Conservation (phyloP, 2,329 filamentous ascomycete species). For the Colletotrichum spinosum region DNA sequence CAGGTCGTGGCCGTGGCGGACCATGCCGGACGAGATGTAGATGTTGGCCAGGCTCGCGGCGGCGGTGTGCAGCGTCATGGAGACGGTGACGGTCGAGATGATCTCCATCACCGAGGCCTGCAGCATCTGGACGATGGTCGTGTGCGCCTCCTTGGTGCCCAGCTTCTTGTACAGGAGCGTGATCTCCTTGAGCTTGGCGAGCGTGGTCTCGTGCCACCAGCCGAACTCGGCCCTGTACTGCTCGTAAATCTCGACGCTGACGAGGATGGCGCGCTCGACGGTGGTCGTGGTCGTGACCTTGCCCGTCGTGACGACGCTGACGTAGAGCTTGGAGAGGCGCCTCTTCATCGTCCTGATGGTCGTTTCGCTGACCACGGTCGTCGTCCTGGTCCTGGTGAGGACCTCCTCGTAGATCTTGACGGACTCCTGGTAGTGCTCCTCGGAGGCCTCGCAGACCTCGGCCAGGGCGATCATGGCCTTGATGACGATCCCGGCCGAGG, state of each 20-base stretch:
- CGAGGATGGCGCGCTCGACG: conserved; percentile 47
- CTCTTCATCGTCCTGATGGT: conserved; percentile 60
- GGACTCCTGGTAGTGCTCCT: conserved; percentile 56
- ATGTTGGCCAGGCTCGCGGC: conserved; percentile 59
- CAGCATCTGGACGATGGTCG: conserved; percentile 52
- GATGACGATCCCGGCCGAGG: conserved; percentile 41
- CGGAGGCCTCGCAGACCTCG: conserved; percentile 57
- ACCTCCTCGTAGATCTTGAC: conserved; percentile 59
- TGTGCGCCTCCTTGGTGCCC: conserved; percentile 50
- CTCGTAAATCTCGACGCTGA: conserved; percentile 54
- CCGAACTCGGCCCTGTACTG: conserved; percentile 56
- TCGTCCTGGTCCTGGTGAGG: conserved; percentile 48
- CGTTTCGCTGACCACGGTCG: conserved; percentile 49
- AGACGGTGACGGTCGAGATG: conserved; percentile 48
- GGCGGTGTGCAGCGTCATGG: conserved; percentile 60
- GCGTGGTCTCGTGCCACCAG: conserved; percentile 58
- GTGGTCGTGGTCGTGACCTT: conserved; percentile 49
- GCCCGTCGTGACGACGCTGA: conserved; percentile 50
- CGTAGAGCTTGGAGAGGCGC: conserved; percentile 60
- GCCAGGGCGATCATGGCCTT: conserved; percentile 53
- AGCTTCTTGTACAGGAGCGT: conserved; percentile 54
- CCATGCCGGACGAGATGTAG: conserved; percentile 55
- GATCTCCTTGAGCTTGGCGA: conserved; percentile 56
- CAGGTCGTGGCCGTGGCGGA: conserved; percentile 53
- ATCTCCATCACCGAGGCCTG: conserved; percentile 55